Conservation (phyloP, 2,329 filamentous ascomycete genomes). For the Plenodomus tracheiphilus region DNA sequence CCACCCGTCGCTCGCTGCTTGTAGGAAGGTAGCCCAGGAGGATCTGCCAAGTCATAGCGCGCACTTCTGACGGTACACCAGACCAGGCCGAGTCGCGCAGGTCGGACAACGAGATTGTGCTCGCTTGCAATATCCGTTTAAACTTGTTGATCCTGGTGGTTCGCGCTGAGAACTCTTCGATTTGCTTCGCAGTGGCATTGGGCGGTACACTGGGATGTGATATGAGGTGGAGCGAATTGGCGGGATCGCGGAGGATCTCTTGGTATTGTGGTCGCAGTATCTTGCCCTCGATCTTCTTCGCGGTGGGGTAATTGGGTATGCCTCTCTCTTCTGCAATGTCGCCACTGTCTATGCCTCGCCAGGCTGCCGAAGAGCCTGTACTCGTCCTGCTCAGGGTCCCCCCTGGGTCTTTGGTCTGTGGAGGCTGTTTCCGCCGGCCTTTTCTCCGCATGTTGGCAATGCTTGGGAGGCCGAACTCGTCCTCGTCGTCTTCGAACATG, state of each 20-base stretch:
- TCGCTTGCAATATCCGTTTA: slow-evolving; percentile 91
- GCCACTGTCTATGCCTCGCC: slow-evolving; percentile 76
- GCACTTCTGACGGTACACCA: slow-evolving; percentile 89
- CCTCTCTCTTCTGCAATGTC: slow-evolving; percentile 93
- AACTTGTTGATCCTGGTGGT: slow-evolving; percentile 98
- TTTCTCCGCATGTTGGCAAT: slow-evolving; percentile 88
- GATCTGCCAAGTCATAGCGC: slow-evolving; percentile 98
- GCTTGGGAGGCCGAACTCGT: slow-evolving; percentile 93
- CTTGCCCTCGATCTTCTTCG: slow-evolving; percentile 90
- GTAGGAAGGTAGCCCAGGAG: slow-evolving; percentile 93
- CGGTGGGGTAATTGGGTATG: slow-evolving; percentile 78
- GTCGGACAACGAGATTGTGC: slow-evolving; percentile 82
- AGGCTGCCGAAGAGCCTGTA: slow-evolving; percentile 32
- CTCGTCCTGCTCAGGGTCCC: slow-evolving; percentile 26
- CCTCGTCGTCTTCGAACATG: slow-evolving; percentile 83
- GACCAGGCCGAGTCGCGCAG: slow-evolving; percentile 89
- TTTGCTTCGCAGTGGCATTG: slow-evolving; percentile 78
- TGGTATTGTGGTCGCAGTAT: slow-evolving; percentile 97
- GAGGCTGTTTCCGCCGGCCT: slow-evolving; percentile 51
- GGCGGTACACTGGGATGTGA: slow-evolving; percentile 76
- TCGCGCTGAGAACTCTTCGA: slow-evolving; percentile 81
- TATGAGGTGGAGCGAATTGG: slow-evolving; percentile 93
- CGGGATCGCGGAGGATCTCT: slow-evolving; percentile 83
- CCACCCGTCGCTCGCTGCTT: slow-evolving; percentile 89
- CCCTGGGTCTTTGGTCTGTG: slow-evolving; percentile 52